Base-by-base conservation (phyloP, 148 eudicot genomes). In the Gaultheria prostrata region DNA sequence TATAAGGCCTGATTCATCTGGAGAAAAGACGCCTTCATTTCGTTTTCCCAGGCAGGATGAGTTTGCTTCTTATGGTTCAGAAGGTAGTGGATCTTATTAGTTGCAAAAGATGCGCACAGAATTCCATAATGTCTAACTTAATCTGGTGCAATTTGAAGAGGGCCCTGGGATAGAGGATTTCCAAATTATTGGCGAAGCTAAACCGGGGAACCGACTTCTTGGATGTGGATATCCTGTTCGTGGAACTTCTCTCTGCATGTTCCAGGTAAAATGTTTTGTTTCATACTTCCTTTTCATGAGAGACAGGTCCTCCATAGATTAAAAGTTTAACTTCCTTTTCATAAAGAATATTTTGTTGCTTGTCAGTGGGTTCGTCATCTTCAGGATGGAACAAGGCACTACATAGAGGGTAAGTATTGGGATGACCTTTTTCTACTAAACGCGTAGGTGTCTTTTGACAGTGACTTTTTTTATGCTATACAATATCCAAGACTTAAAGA, bases 301-400 rank as follows among this genome's bases (percentile, higher is more conserved):
- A 50, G 17, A 14, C 7, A 56, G 4, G 54, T 70, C 43, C 21
- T 24, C 48, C 8, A 13, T 53, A 48, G 28, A 43, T 78, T 61
- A 11, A 8, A 46, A 39, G 49, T 78, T 78, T 78, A 57, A 35
- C 59, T 85, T 57, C 78, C 80, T 51, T 80, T 48, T 76, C 78
- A 69, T 35, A 69, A 61, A 80, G 10, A 28, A 65, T 84, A 54
- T 56, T 77, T 82, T 28, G 51, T 79, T 85, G 70, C 30, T 50
- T 85, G 18, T 76, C 78, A 96, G 99, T 96, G 99, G 99, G 93
- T 96, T 89, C 98, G 95, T 78, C 98, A 96, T 94, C 92, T 90
- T 89, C 98, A 94, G 81, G 99, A 96, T 86, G 99, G 99, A 50
- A 96, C 98, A 35, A 89, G 94, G 86, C 93, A 96, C 77, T 91